These are phyloP conservation scores for Stromatinia cepivora DNA, from an alignment of 2,329 filamentous ascomycete species.

Conservation along the genomic window DNA sequence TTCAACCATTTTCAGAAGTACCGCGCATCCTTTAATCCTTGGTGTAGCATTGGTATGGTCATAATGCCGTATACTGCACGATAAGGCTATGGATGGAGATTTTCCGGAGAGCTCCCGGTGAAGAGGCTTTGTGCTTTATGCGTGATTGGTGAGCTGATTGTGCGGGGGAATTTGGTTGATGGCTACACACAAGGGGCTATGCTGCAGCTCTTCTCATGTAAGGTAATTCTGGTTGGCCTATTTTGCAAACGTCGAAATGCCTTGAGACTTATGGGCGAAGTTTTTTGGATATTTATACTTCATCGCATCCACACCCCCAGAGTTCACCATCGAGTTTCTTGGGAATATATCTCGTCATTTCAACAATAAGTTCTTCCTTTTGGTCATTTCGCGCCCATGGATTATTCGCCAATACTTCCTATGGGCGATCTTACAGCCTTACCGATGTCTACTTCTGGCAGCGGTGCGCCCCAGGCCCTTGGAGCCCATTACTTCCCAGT, in stretches of 20 bases:
- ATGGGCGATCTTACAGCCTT: background rate
- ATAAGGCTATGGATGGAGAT: background rate
- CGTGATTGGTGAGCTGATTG: background rate
- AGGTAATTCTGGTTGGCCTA: background rate
- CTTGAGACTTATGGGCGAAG: background rate
- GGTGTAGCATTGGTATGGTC: background rate
- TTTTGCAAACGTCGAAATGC: background rate
- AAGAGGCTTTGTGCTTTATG: background rate
- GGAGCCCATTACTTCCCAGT: background rate
- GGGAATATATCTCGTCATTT: background rate
- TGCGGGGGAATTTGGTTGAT: background rate
- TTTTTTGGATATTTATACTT: background rate
- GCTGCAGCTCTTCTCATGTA: background rate
- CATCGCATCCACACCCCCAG: background rate
- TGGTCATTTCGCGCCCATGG: background rate
- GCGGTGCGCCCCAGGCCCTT: too few relatives aligned
- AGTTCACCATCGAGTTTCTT: background rate
- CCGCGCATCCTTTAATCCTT: background rate
- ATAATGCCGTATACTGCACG: background rate
- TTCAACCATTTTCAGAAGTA: background rate
- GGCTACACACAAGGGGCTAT: background rate
- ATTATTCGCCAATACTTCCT: background rate
- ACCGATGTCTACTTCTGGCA: background rate
- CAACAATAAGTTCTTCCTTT: background rate
- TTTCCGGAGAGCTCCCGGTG: background rate